Evolutionary conservation across 768 basidiomycete species (phyloP), one percentile per base, ranked within the genome.

Genomic region (Kwoniella newhampshirensis): DNA sequence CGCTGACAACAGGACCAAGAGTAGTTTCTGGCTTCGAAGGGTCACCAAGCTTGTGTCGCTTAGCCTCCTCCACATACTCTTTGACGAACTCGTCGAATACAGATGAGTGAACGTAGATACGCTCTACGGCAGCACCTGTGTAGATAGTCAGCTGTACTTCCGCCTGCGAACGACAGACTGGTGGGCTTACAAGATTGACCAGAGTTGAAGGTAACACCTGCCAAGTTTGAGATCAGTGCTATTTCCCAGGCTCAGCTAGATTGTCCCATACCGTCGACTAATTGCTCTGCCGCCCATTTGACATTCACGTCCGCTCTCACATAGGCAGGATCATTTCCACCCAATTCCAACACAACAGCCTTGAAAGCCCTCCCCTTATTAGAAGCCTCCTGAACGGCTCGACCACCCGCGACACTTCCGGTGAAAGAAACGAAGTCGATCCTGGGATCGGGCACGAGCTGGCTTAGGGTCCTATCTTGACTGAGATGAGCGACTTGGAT

Each of bases 301-400:
- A 96, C 69, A 76, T 96, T 85, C 0, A 88, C 91, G 74, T 97
- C 94, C 1, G 83, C 78, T 21, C 91, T 80, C 5, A 99, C 92
- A 70, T 97, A 99, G 1, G 94, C 96, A 2, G 96, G 91, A 70
- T 99, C 96, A 76, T 99, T 98, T 1, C 96, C 96, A 1, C 96
- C 96, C 15, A 99, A 84, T 88, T 96, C 92, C 28, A 96, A 80
- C 0, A 82, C 89, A 17, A 91, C 88, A 4, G 89, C 88, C 62
- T 89, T 94, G 79, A 97, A 93, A 0, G 85, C 85, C 1, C 73
- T 64, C 0, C 84, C 86, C 26, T 78, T 77, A 0, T 81, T 85
- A 0, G 89, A 90, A 1, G 85, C 85, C 67, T 82, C 80, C 36
- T 86, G 86, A 15, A 99, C 84, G 0, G 85, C 80, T 41, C 82